phyloP scores from a whole-genome alignment of 352 stramenopile species.

The Nothophytophthora sp. region DNA sequence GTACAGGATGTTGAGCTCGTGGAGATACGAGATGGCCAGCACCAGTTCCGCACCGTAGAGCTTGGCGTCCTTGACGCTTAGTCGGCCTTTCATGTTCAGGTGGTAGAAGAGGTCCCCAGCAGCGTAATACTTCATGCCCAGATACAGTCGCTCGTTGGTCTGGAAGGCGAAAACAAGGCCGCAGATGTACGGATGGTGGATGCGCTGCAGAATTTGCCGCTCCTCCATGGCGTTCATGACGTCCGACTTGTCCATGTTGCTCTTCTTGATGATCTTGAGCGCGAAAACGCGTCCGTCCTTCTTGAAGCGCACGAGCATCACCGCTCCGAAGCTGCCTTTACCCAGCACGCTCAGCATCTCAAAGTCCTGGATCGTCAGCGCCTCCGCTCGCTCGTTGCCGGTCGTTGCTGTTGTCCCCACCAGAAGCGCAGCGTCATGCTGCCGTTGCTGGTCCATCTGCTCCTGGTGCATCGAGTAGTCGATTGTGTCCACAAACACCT shows the following conservation, averaged over 20 bases:
- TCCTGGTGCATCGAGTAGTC: slow-evolving; percentile 33
- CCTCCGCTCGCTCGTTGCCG: slow-evolving; percentile 34
- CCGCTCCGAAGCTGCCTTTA: slow-evolving; percentile 85
- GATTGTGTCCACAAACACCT: slow-evolving; percentile 35
- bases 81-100: slow-evolving; percentile 77
- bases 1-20: slow-evolving; percentile 90
- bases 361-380: slow-evolving; percentile 89
- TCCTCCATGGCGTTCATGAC: slow-evolving; percentile 90
- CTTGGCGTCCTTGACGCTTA: slow-evolving; percentile 63
- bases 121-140: slow-evolving; percentile 92
- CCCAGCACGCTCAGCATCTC: slow-evolving; percentile 89
- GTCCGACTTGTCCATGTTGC: slow-evolving; percentile 84
- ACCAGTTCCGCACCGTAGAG: slow-evolving; percentile 87
- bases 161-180: slow-evolving; percentile 88
- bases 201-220: slow-evolving; percentile 86
- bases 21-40: slow-evolving; percentile 88
- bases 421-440: too few species aligned
- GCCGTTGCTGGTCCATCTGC: too few species aligned
- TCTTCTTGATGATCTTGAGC: slow-evolving; percentile 92
- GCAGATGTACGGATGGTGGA: slow-evolving; percentile 90
- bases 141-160: slow-evolving; percentile 86
- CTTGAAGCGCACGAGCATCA: slow-evolving; percentile 91
- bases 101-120: slow-evolving; percentile 90
- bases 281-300: slow-evolving; percentile 88
- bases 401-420: slow-evolving; percentile 6